A percentile compares a stretch with the other conserved stretches of the same genome.
phyloP scores from a whole-genome alignment of 2,329 filamentous ascomycete species.

The Metarhizium robertsii region DNA sequence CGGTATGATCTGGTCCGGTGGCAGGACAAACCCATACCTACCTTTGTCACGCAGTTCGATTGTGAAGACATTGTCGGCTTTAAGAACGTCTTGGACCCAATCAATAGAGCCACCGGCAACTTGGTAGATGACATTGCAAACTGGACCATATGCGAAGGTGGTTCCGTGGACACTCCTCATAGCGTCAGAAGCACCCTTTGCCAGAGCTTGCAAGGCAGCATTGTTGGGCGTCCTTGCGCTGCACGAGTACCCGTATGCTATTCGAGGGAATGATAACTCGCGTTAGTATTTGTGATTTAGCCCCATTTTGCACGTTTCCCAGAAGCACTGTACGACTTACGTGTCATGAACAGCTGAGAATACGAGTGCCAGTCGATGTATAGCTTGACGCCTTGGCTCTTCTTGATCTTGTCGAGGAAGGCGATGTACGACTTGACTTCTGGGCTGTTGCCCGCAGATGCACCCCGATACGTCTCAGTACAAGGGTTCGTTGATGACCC shows the following conservation, averaged over 20 bases:
- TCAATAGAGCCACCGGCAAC: constrained; percentile 38
- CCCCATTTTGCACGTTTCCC: not conserved
- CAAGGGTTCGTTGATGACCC: constrained; percentile 44
- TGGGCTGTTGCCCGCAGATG: constrained; percentile 33
- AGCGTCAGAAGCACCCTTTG: constrained; percentile 37
- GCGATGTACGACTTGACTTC: constrained; percentile 40
- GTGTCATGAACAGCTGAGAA: constrained; percentile 50
- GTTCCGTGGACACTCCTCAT: constrained; percentile 34
- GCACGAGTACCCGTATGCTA: constrained; percentile 52
- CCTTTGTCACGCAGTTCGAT: constrained; percentile 29
- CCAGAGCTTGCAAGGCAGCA: constrained; percentile 37
- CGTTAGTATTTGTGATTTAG: not conserved
- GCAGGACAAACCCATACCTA: constrained; percentile 32
- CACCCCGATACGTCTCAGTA: constrained; percentile 37
- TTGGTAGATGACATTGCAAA: constrained; percentile 53
- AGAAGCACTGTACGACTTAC: constrained; percentile 35
- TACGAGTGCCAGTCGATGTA: constrained; percentile 60
- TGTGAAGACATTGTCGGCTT: constrained; percentile 31
- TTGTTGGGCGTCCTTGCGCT: constrained; percentile 34
- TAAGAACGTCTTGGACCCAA: constrained; percentile 32
- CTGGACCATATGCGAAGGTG: constrained; percentile 35
- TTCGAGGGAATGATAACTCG: constrained; percentile 34
- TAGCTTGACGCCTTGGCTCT: constrained; percentile 41
- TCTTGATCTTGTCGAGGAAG: constrained; percentile 22
- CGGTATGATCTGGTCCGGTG: constrained; percentile 31